Evolutionary conservation across 208 protist species (phyloP).

Genomic region (Leishmania tarentolae): DNA sequence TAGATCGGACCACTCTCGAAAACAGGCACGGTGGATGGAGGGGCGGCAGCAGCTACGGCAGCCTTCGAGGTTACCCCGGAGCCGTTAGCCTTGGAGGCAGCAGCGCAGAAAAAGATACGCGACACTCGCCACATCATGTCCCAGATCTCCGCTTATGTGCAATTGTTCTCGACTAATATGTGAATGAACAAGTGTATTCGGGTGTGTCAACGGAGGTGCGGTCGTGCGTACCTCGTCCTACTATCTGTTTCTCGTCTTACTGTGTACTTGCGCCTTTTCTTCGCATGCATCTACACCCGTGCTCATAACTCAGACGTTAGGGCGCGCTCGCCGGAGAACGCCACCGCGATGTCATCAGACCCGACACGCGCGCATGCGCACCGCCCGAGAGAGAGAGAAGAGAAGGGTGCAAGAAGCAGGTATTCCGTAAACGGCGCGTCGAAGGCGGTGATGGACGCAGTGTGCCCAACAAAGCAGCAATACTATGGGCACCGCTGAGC

Average conservation of each 20-base stretch:
- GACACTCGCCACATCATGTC: conserved; percentile 50
- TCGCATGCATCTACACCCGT: neutral
- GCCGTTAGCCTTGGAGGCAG: neutral
- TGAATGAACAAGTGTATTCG: neutral
- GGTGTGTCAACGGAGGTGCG: neutral
- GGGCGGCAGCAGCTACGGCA: conserved; percentile 9
- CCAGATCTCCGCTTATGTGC: neutral
- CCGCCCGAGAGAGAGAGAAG: neutral
- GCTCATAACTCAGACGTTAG: neutral
- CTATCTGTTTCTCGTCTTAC: neutral
- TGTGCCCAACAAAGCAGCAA: neutral
- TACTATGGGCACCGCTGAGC: neutral
- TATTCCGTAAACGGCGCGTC: neutral
- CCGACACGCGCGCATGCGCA: neutral
- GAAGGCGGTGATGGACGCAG: neutral
- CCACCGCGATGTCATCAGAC: neutral
- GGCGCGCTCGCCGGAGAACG: neutral
- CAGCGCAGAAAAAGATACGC: conserved; percentile 30
- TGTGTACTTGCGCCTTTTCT: neutral
- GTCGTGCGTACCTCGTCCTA: neutral
- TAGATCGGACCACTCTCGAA: conserved; percentile 84
- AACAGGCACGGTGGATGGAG: neutral
- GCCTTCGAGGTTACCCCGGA: conserved; percentile 7
- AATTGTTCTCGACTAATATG: neutral
- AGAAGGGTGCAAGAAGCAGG: neutral